Base-by-base conservation (phyloP, 1,284 basidiomycete species). In the Coriolopsis trogii region DNA sequence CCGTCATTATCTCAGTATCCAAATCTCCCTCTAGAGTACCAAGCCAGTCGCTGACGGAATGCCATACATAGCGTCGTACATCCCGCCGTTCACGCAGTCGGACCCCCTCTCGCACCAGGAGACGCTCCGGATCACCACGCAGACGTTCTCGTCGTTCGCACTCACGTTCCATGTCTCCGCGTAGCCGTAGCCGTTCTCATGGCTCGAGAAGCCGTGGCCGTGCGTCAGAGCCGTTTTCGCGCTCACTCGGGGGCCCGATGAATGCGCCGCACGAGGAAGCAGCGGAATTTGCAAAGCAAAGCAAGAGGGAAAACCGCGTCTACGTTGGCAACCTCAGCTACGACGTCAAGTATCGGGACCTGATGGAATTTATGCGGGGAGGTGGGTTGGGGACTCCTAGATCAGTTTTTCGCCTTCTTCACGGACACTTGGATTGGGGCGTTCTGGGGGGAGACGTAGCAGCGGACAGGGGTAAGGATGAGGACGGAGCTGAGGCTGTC, bases 361-460 rank as follows among this genome's bases (percentile, higher is more conserved):
- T 98, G 76, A 93, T 95, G 83, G 91, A 95, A 86, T 96, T 95
- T 71, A 95, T 96, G 93, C 83, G 89, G 86, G 91, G 92, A 94
- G 94, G 95, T 97, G 91, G 87, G 94, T 95, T 75, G 84, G 84
- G 84, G 84, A 79, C 79, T 81, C 75, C 80, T 74, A 79, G 71
- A 73, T 73, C 73, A 74, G 73, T 77, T 70, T 61, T 62, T 65
- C 58, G 62, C 49, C 56, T 51, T 61, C 42, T 63, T 62, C n/a
- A 18, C 13, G 33, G n/a, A 16, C n/a, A 18, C 52, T 48, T 33
- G 52, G 58, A 20, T 47, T 39, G 40, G 50, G 50, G 24, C 44
- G 41, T 21, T 24, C 31, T 33, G 48, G 53, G 31, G 45, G 45
- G 45, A 29, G 45, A 44, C 25, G 33, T 39, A 46, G 52, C 31